Evolutionary conservation across 2,329 filamentous ascomycete genomes (phyloP).

Genomic region (Aspergillus fructus): DNA sequence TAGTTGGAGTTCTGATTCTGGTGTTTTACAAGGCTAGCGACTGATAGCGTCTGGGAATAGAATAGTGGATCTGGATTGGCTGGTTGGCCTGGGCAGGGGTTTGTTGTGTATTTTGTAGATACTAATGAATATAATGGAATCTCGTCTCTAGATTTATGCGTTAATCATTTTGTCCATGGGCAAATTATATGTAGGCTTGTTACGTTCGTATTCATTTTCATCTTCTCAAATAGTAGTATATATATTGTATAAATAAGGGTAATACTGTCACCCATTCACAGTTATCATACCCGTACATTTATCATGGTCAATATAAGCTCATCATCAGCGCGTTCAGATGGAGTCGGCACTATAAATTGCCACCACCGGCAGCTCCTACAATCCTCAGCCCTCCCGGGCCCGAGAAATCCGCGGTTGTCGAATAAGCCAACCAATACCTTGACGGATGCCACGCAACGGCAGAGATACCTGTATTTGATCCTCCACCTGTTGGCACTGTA

Average conservation of each 20-base stretch:
- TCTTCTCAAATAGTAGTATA: not conserved
- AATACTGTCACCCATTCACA: not conserved
- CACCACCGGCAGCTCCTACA: constrained; percentile 47
- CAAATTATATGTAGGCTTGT: not conserved
- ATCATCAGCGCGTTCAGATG: not conserved
- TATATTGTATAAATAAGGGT: not conserved
- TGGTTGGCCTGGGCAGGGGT: not conserved
- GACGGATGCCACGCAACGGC: constrained; percentile 52
- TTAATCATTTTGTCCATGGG: not conserved
- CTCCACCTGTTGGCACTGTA: constrained; percentile 42
- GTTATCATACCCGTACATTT: no score
- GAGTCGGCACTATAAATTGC: constrained; percentile 24
- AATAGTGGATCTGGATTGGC: not conserved
- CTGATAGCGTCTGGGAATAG: not conserved
- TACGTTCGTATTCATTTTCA: not conserved
- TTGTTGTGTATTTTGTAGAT: not conserved
- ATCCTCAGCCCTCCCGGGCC: constrained; percentile 47
- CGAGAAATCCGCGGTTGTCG: constrained; percentile 43
- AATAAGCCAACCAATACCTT: constrained; percentile 51
- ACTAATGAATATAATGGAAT: not conserved
- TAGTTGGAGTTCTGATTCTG: constrained; percentile 1
- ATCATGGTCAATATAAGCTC: not conserved
- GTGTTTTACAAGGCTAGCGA: not conserved
- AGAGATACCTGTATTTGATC: constrained; percentile 39
- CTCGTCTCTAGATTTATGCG: constrained; percentile 4